Percentiles rank a stretch among this genome's conserved stretches.
These are phyloP conservation scores for Arthrobotrys iridis DNA, from an alignment of 2,329 filamentous ascomycete genomes.

Conservation along the genomic window DNA sequence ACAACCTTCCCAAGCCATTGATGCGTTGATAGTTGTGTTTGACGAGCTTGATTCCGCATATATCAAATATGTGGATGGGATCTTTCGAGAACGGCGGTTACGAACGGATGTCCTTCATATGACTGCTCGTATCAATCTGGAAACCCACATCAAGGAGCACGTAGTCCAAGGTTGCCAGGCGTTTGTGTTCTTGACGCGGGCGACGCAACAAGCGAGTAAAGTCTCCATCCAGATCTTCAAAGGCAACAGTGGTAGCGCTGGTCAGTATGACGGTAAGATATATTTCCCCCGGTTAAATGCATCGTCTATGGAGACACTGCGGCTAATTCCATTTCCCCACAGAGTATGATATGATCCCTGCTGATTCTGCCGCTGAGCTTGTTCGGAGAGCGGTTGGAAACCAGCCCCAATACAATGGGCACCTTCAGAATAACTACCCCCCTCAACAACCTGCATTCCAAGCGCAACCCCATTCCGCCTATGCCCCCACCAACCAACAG, in stretches of 20 bases:
- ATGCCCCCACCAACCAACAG: conserved; percentile 57
- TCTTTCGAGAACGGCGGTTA: conserved; percentile 76
- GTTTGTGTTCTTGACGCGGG: conserved; percentile 78
- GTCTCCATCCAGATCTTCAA: conserved; percentile 88
- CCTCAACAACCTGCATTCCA: conserved; percentile 58
- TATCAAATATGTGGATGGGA: conserved; percentile 80
- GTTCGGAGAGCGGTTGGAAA: conserved; percentile 71
- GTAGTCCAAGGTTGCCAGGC: conserved; percentile 88
- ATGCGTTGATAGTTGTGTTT: conserved; percentile 21
- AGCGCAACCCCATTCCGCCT: conserved; percentile 55
- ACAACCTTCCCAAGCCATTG: conserved; percentile 64
- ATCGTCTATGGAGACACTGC: conserved; percentile 39
- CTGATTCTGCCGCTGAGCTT: conserved; percentile 80
- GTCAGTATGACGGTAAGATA: conserved; percentile 74
- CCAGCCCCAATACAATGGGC: conserved; percentile 60
- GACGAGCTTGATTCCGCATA: conserved; percentile 58
- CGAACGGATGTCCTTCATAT: conserved; percentile 82
- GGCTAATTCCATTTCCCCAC: conserved; percentile 16
- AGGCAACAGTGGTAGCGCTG: conserved; percentile 73
- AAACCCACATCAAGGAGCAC: conserved; percentile 82
- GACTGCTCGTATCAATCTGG: conserved; percentile 77
- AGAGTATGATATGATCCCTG: conserved; percentile 86
- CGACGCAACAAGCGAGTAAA: conserved; percentile 75
- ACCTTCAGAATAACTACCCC: conserved; percentile 59
- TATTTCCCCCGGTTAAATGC: conserved; percentile 25